Evolutionary conservation across 148 eudicot genomes (phyloP), one percentile per base, ranked within the genome.

Genomic region (Fagopyrum tataricum): DNA sequence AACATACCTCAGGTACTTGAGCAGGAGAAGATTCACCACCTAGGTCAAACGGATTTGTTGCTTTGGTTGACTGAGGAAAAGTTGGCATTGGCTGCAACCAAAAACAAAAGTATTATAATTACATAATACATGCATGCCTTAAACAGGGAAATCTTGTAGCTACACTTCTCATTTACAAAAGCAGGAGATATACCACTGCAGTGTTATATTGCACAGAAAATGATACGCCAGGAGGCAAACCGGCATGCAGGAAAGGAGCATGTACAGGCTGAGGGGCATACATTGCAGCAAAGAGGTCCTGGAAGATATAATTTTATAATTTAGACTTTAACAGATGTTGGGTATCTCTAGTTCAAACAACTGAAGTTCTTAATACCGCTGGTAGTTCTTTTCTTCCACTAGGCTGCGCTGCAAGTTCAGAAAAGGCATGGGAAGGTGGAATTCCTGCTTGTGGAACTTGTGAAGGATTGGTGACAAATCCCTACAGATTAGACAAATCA

Each of bases 31-130:
- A 78, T 76, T 80, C 91, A 66, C 62, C 78, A 70, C 79, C 76
- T 68, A 85, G 75, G 83, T 91, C 97, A 74, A 94, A 94, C 67
- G 98, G 98, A 55, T 94, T 94, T 43, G 83, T 40, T 48, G 96
- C 77, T 78, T 80, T 82, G 52, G 83, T 64, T 69, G 86, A 74
- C 76, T 81, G 87, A 0, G 72, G 85, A 78, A 71, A 82, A 44
- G 82, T 66, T 59, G 79, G 85, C 79, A 83, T 78, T 46, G 85
- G 82, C 93, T 91, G 90, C 70, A 73, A 77, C 71, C 71, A 55
- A 71, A 52, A 9, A 46, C 26, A 72, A 71, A 31, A 73, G 2
- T 0, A 15, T 39, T 49, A 82, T 2, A 73, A 42, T 64, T 8
- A 31, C 67, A 61, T 61, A 69, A 69, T 56, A 7, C 67, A 20